Percentiles rank a stretch among this genome's conserved stretches.
These are phyloP conservation scores for Alternaria triticimaculans DNA, from an alignment of 2,329 filamentous ascomycete genomes.

Conservation along the genomic window DNA sequence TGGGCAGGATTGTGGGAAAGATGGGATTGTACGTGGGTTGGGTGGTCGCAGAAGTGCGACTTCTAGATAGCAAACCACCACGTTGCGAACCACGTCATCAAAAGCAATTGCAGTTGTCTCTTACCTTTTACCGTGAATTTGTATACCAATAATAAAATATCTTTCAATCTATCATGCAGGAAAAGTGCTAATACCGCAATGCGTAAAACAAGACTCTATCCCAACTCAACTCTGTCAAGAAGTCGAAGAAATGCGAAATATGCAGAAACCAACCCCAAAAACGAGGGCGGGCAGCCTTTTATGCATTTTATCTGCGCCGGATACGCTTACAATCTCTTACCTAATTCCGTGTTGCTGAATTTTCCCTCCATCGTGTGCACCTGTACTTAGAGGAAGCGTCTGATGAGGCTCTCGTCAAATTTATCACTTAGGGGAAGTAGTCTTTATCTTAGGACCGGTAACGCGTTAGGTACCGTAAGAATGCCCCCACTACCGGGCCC, in stretches of 20 bases:
- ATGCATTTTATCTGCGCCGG: slow-evolving; percentile 40
- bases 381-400: slow-evolving; percentile 44
- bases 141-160: background rate
- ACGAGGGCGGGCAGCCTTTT: slow-evolving; percentile 36
- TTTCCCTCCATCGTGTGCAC: slow-evolving; percentile 36
- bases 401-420: slow-evolving; percentile 27
- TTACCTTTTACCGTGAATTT: background rate
- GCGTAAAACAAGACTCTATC: background rate
- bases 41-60: background rate
- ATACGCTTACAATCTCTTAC: slow-evolving; percentile 39
- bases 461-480: background rate
- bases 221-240: background rate
- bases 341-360: slow-evolving; percentile 39
- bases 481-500: background rate
- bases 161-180: background rate
- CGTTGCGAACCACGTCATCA: background rate
- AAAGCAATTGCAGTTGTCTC: background rate
- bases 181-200: background rate
- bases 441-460: slow-evolving; percentile 27
- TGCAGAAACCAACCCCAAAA: slow-evolving; percentile 1
- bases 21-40: slow-evolving; percentile 2
- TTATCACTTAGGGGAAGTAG: slow-evolving; percentile 43
- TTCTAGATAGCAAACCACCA: background rate
- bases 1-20: background rate
- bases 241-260: background rate